These are phyloP conservation scores for Eragrostis nindensis DNA, from an alignment of 176 grass and related monocot genomes.

Conservation along the genomic window DNA sequence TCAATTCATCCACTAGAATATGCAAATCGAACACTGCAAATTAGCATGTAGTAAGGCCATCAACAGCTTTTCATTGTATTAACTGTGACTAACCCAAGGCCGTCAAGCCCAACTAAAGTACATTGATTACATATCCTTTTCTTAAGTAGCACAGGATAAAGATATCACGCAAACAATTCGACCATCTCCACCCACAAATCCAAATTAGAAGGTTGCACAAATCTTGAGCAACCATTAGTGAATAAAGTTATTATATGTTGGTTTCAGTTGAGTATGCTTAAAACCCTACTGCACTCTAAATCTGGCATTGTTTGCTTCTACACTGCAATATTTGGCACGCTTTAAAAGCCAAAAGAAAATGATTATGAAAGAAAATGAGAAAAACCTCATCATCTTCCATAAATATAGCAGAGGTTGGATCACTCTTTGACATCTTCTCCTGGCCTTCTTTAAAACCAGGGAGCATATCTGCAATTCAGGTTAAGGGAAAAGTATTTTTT, in stretches of 20 bases:
- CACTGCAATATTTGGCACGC: too few species aligned
- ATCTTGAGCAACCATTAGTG: not conserved
- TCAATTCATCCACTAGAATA: not conserved
- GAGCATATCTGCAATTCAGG: slow-evolving; percentile 71
- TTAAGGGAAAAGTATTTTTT: slow-evolving; percentile 25
- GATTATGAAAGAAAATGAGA: not conserved
- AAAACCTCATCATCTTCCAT: slow-evolving; percentile 99
- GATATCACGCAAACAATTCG: too few species aligned
- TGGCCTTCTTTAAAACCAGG: slow-evolving; percentile 91
- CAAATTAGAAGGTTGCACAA: slow-evolving; percentile 1
- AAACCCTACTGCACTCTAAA: slow-evolving; percentile 1
- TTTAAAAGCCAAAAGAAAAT: not conserved
- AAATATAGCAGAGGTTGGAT: slow-evolving; percentile 77
- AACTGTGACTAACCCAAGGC: not conserved
- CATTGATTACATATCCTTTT: not conserved
- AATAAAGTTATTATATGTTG: not conserved
- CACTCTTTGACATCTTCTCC: slow-evolving; percentile 97
- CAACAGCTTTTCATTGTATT: not conserved
- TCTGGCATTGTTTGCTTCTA: not conserved
- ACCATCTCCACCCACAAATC: not conserved
- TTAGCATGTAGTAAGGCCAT: not conserved
- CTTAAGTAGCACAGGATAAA: not conserved
- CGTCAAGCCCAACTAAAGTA: not conserved
- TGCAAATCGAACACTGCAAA: not conserved
- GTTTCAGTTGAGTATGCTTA: not conserved